Evolutionary conservation across 2,329 filamentous ascomycete species (phyloP).

Genomic region (Ophiocordyceps sinensis): DNA sequence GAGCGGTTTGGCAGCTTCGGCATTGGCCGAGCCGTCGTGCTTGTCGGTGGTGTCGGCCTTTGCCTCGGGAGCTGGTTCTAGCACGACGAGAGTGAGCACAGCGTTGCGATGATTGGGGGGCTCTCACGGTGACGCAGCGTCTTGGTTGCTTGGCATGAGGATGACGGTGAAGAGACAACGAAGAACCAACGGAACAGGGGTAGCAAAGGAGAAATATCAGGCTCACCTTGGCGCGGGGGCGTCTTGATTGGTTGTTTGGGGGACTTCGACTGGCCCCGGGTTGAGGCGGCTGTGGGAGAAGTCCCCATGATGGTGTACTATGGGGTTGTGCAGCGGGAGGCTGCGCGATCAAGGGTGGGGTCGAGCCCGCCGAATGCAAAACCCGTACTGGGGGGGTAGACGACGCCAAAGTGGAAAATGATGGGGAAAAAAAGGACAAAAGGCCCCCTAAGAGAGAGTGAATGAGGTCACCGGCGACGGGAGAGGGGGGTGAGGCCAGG

Average conservation of each 20-base stretch:
- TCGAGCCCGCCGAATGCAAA: conserved; percentile 12
- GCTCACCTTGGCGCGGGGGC: conserved; percentile 29
- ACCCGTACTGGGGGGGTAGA: conserved; percentile 2
- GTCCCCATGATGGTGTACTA: conserved; percentile 32
- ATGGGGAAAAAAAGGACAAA: conserved; percentile 12
- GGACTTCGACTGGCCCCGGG: conserved; percentile 31
- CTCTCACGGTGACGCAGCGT: conserved; percentile 3
- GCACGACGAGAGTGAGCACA: conserved; percentile 4
- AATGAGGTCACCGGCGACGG: conserved; percentile 25
- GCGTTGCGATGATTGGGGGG: background rate
- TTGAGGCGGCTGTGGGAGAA: conserved; percentile 24
- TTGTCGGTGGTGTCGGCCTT: conserved; percentile 33
- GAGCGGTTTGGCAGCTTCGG: conserved; percentile 48
- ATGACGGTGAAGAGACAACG: conserved; percentile 2
- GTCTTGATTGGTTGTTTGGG: conserved; percentile 30
- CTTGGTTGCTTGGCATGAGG: background rate
- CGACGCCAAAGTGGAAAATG: conserved; percentile 5
- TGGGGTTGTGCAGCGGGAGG: conserved; percentile 10
- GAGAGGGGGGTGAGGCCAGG: conserved; percentile 1
- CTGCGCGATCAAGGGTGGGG: conserved; percentile 11
- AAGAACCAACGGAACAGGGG: conserved; percentile 4
- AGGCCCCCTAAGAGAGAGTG: conserved; percentile 11
- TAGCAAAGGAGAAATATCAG: conserved; percentile 8
- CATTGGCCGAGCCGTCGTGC: conserved; percentile 35
- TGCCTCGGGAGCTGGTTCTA: conserved; percentile 29